phyloP scores from a whole-genome alignment of 202 grass and related monocot genomes.

The Brachypodium distachyon region DNA sequence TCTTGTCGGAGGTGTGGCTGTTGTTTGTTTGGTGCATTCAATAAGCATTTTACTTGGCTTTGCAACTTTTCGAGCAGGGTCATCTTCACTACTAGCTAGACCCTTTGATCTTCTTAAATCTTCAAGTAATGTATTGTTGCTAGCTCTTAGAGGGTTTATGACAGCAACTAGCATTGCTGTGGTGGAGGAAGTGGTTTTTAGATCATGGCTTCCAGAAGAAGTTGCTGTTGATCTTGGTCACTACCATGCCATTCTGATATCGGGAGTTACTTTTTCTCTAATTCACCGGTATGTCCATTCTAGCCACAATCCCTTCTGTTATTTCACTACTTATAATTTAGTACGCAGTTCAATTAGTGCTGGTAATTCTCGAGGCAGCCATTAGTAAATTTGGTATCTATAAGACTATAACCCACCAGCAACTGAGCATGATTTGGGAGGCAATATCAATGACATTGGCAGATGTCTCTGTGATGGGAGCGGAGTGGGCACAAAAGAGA shows the following conservation, averaged over 20 bases:
- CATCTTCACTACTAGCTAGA: constrained; percentile 21
- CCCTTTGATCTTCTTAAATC: constrained; percentile 55
- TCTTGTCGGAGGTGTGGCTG: constrained; percentile 54
- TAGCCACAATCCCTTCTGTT: background rate
- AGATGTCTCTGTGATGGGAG: background rate
- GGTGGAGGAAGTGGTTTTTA: constrained; percentile 91
- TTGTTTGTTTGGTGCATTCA: constrained; percentile 73
- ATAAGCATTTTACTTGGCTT: constrained; percentile 67
- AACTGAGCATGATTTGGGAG: background rate
- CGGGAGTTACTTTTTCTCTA: constrained; percentile 68
- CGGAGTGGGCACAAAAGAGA: background rate
- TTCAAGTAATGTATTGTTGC: constrained; percentile 44
- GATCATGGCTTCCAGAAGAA: constrained; percentile 93
- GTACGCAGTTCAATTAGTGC: background rate
- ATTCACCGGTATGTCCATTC: constrained; percentile 68
- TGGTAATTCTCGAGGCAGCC: background rate
- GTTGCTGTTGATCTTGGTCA: constrained; percentile 74
- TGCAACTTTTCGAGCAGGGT: constrained; percentile 33
- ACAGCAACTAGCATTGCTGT: constrained; percentile 66
- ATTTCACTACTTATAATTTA: constrained; percentile 7
- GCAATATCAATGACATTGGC: background rate
- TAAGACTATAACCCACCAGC: background rate
- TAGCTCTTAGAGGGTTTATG: constrained; percentile 46
- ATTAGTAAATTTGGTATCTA: constrained; percentile 6
- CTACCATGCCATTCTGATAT: constrained; percentile 62